Conservation (phyloP, 2,329 filamentous ascomycete genomes). For the Botrytis tulipae region DNA sequence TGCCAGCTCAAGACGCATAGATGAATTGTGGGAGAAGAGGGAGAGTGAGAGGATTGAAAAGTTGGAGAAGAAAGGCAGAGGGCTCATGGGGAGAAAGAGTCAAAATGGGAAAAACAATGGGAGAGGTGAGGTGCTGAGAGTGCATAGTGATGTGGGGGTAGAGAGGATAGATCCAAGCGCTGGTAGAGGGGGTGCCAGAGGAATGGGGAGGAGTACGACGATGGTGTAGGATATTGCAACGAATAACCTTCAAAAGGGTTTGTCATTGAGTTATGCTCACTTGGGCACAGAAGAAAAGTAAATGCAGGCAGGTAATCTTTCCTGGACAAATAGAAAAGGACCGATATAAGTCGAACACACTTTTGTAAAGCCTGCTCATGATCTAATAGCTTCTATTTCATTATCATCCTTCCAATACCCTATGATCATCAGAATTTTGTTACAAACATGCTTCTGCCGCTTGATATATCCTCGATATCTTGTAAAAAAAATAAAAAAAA, state of each 20-base stretch:
- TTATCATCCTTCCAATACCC: background rate
- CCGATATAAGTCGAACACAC: background rate
- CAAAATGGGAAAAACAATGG: background rate
- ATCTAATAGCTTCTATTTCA: background rate
- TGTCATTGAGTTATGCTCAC: background rate
- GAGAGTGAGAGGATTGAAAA: conserved; percentile 18
- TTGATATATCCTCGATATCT: background rate
- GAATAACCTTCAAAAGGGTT: background rate
- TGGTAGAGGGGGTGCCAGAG: background rate
- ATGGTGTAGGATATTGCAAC: background rate
- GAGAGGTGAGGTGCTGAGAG: conserved; percentile 5
- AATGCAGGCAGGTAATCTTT: background rate
- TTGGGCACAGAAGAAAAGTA: background rate
- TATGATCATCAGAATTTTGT: background rate
- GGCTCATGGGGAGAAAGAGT: background rate
- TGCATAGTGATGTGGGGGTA: background rate
- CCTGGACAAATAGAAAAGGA: too few species aligned
- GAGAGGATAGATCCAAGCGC: background rate
- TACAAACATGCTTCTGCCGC: background rate
- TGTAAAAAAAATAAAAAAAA: background rate
- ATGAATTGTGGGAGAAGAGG: conserved; percentile 26
- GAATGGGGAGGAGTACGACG: background rate
- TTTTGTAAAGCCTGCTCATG: background rate
- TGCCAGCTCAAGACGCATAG: conserved; percentile 27
- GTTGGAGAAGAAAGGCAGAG: conserved; percentile 1